Conservation (phyloP, 2,329 filamentous ascomycete genomes). For the Amauroascus verrucosus region DNA sequence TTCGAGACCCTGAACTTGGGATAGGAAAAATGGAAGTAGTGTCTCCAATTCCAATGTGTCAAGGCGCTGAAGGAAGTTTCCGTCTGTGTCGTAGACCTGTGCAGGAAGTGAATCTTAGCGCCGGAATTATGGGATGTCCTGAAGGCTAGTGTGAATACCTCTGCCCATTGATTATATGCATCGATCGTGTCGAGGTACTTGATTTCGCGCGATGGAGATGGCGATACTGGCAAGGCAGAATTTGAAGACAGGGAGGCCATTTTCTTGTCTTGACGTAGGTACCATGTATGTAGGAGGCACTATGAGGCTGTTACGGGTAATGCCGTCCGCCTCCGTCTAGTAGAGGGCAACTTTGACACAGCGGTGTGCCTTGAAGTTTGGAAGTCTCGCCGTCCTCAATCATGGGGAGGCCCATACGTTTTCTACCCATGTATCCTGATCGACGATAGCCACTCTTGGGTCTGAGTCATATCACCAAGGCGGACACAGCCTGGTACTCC, state of each 20-base stretch:
- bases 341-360: too few species aligned
- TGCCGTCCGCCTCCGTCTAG: too few species aligned
- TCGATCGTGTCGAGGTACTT: conserved; percentile 29
- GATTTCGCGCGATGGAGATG: conserved; percentile 13
- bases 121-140: neutral
- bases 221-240: conserved; percentile 1
- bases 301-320: neutral
- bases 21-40: conserved; percentile 43
- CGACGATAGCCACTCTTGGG: neutral
- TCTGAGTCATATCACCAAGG: neutral
- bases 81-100: conserved; percentile 53
- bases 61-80: conserved; percentile 55
- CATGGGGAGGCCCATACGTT: too few species aligned
- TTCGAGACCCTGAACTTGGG: conserved; percentile 18
- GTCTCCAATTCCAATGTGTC: conserved; percentile 48
- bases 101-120: neutral
- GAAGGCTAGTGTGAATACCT: conserved; percentile 19
- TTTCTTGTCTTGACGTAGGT: neutral
- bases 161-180: conserved; percentile 32
- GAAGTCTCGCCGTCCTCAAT: too few species aligned
- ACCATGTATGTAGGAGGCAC: neutral
- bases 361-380: too few species aligned
- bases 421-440: neutral
- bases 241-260: neutral
- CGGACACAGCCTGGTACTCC: neutral